Evolutionary conservation across 202 grass and related monocot genomes (phyloP).

Genomic region (Hordeum pubiflorum): DNA sequence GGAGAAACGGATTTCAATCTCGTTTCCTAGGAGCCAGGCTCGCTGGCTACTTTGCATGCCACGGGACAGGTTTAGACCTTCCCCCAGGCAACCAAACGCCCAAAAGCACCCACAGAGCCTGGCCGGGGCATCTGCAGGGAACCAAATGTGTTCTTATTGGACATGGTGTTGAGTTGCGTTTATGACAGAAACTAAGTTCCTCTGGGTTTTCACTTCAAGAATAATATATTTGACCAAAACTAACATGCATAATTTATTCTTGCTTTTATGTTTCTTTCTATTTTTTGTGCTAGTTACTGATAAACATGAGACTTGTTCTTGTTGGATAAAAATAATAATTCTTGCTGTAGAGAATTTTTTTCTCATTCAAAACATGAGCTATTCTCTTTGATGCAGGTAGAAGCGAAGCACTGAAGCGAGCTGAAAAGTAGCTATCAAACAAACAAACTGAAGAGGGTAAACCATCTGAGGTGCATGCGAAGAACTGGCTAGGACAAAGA

Average conservation of each 20-base stretch:
- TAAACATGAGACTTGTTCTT: constrained; percentile 8
- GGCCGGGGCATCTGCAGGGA: background rate
- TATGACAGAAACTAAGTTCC: background rate
- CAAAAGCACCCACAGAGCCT: background rate
- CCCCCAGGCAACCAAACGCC: background rate
- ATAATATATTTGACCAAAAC: constrained; percentile 16
- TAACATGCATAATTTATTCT: constrained; percentile 10
- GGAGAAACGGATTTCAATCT: background rate
- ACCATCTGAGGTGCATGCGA: background rate
- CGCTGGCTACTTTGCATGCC: background rate
- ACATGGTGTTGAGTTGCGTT: constrained; percentile 17
- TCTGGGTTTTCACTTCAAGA: background rate
- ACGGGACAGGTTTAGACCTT: background rate
- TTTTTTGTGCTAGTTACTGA: background rate
- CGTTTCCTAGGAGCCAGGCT: background rate
- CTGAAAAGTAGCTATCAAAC: background rate
- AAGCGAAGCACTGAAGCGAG: constrained; percentile 4
- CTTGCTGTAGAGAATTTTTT: background rate
- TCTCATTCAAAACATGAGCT: constrained; percentile 1
- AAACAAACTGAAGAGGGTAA: background rate
- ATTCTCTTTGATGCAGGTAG: background rate
- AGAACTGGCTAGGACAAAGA: background rate
- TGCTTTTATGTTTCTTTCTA: background rate
- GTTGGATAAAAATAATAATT: background rate
- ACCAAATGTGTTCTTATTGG: background rate